These are phyloP conservation scores for Funneliformis mosseae DNA, from an alignment of 192 early-diverging fungal species.

Conservation along the genomic window DNA sequence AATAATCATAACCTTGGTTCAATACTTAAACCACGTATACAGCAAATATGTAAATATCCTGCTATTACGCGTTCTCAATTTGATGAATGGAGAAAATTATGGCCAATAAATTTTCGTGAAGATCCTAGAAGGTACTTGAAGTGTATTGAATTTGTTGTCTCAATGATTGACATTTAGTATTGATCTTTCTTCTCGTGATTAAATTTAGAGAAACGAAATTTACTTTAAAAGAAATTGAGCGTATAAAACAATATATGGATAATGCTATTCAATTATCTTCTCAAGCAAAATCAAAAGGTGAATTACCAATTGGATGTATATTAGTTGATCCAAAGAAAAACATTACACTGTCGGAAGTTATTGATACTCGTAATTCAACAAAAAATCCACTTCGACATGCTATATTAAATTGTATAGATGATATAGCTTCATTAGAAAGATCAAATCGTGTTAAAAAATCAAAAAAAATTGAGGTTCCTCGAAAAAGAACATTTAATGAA, in stretches of 20 bases:
- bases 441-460: background rate
- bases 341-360: slow-evolving; percentile 48
- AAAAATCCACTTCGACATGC: slow-evolving; percentile 78
- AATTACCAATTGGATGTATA: slow-evolving; percentile 50
- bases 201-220: slow-evolving; percentile 45
- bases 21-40: slow-evolving; percentile 37
- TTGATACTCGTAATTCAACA: slow-evolving; percentile 49
- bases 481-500: slow-evolving; percentile 33
- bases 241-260: slow-evolving; percentile 44
- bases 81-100: slow-evolving; percentile 74
- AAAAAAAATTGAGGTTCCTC: background rate
- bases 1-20: slow-evolving; percentile 33
- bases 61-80: slow-evolving; percentile 72
- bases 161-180: background rate
- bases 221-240: slow-evolving; percentile 42
- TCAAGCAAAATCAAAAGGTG: slow-evolving; percentile 39
- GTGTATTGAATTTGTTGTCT: background rate
- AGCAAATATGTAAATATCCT: slow-evolving; percentile 61
- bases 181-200: background rate
- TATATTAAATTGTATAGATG: slow-evolving; percentile 75
- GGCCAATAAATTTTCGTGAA: slow-evolving; percentile 82
- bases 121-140: slow-evolving; percentile 43
- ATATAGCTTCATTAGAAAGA: slow-evolving; percentile 63
- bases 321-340: slow-evolving; percentile 60
- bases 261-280: slow-evolving; percentile 33